phyloP scores from a whole-genome alignment of 441 rosid species.

The Mallotus repandus region DNA sequence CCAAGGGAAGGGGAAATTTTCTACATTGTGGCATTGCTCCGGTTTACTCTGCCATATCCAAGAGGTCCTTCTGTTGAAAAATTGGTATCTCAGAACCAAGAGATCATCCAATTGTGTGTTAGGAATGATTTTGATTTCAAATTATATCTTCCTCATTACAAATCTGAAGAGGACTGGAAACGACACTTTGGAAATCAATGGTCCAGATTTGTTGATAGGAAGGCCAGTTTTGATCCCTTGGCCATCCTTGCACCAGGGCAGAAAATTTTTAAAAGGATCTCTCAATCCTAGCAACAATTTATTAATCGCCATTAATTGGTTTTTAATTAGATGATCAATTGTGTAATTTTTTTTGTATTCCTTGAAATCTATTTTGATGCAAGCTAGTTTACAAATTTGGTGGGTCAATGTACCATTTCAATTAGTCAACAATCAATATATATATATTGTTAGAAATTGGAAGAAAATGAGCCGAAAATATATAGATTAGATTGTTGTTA shows the following conservation, averaged over 20 bases:
- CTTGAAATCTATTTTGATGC: constrained; percentile 4
- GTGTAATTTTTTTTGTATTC: constrained; percentile 17
- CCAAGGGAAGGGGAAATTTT: constrained; percentile 71
- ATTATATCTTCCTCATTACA: constrained; percentile 82
- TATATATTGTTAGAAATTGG: no score
- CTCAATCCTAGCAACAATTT: constrained; percentile 18
- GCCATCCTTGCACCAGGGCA: constrained; percentile 91
- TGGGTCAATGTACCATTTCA: constrained; percentile 25
- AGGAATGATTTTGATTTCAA: constrained; percentile 62
- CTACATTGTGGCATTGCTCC: constrained; percentile 85
- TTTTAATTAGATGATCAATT: constrained; percentile 18
- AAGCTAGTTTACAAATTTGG: constrained; percentile 6
- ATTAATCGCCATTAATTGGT: not conserved
- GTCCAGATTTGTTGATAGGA: constrained; percentile 61
- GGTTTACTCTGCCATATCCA: constrained; percentile 44
- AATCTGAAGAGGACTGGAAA: constrained; percentile 68
- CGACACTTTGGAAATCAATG: constrained; percentile 77
- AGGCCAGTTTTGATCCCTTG: constrained; percentile 69
- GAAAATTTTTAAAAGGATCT: constrained; percentile 59
- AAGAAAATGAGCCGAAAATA: no score
- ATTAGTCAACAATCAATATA: constrained; percentile 16
- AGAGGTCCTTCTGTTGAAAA: constrained; percentile 39
- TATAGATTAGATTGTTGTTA: no score
- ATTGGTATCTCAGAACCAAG: constrained; percentile 63
- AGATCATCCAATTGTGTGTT: constrained; percentile 55